These are phyloP conservation scores for Lachnellula suecica DNA, from an alignment of 2,329 filamentous ascomycete genomes.

Conservation along the genomic window DNA sequence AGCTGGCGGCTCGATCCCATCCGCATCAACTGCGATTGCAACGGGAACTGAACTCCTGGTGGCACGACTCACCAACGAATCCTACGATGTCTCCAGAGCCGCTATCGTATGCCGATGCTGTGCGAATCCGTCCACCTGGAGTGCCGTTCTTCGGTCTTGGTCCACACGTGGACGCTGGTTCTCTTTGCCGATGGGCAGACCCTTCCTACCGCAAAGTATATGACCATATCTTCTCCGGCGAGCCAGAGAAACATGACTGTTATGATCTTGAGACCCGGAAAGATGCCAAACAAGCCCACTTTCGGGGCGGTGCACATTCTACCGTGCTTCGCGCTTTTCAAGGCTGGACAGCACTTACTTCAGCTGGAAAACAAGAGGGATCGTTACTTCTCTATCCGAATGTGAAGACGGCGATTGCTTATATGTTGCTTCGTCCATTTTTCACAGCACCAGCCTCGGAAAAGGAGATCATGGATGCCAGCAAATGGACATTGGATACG, in stretches of 20 bases:
- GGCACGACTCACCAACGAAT: slow-evolving; percentile 33
- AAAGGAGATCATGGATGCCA: slow-evolving; percentile 35
- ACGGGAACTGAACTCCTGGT: slow-evolving; percentile 38
- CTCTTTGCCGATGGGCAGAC: slow-evolving; percentile 43
- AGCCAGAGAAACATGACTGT: slow-evolving; percentile 36
- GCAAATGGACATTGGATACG: slow-evolving; percentile 37
- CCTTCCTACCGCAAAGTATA: slow-evolving; percentile 38
- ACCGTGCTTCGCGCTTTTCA: slow-evolving; percentile 40
- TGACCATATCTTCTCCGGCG: slow-evolving; percentile 36
- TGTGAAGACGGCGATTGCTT: slow-evolving; percentile 37
- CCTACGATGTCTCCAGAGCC: slow-evolving; percentile 33
- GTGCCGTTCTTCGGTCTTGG: slow-evolving; percentile 40
- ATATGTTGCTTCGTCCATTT: slow-evolving; percentile 42
- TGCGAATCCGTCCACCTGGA: slow-evolving; percentile 38
- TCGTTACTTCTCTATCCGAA: slow-evolving; percentile 41
- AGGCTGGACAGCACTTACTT: slow-evolving; percentile 43
- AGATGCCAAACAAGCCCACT: slow-evolving; percentile 35
- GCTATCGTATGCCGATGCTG: slow-evolving; percentile 39
- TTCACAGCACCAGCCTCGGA: slow-evolving; percentile 35
- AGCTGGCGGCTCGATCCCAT: slow-evolving; percentile 38
- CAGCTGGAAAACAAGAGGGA: slow-evolving; percentile 35
- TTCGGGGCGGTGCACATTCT: slow-evolving; percentile 37
- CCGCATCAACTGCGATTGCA: slow-evolving; percentile 38
- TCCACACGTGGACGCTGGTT: slow-evolving; percentile 44
- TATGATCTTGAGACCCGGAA: slow-evolving; percentile 38